Conservation (phyloP, 2,329 filamentous ascomycete genomes). For the Cladorrhinum sp. region DNA sequence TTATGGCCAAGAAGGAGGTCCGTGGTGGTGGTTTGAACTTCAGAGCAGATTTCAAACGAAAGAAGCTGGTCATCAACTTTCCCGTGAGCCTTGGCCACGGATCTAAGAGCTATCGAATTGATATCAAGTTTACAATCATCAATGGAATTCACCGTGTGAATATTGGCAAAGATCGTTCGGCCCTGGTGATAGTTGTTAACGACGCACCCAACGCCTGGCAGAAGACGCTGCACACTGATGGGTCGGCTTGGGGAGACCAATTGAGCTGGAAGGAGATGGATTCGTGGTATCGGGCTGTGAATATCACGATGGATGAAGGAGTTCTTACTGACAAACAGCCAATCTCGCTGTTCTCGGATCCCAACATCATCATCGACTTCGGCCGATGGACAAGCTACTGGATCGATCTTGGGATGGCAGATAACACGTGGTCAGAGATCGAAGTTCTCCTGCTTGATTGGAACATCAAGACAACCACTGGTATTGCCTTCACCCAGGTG, state of each 20-base stretch:
- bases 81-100: constrained; percentile 19
- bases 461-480: constrained; percentile 55
- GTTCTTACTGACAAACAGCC: constrained; percentile 33
- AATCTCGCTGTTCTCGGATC: constrained; percentile 38
- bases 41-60: constrained; percentile 32
- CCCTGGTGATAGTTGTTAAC: constrained; percentile 46
- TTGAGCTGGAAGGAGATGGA: constrained; percentile 41
- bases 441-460: constrained; percentile 62
- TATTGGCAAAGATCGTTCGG: constrained; percentile 32
- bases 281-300: constrained; percentile 48
- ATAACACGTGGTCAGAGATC: constrained; percentile 41
- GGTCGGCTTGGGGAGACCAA: constrained; percentile 34
- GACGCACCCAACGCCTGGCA: constrained; percentile 49
- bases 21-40: constrained; percentile 25
- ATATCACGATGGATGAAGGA: constrained; percentile 39
- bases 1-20: constrained; percentile 23
- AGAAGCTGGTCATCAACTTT: constrained; percentile 34
- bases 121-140: constrained; percentile 46
- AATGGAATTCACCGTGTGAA: constrained; percentile 41
- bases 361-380: constrained; percentile 46
- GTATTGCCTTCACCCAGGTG: constrained; percentile 41
- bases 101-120: constrained; percentile 37
- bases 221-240: constrained; percentile 33
- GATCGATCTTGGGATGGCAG: constrained; percentile 39
- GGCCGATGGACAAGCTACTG: constrained; percentile 57